Conservation (phyloP, 202 grass and related monocot species). For the Dendrocalamus latiflorus region DNA sequence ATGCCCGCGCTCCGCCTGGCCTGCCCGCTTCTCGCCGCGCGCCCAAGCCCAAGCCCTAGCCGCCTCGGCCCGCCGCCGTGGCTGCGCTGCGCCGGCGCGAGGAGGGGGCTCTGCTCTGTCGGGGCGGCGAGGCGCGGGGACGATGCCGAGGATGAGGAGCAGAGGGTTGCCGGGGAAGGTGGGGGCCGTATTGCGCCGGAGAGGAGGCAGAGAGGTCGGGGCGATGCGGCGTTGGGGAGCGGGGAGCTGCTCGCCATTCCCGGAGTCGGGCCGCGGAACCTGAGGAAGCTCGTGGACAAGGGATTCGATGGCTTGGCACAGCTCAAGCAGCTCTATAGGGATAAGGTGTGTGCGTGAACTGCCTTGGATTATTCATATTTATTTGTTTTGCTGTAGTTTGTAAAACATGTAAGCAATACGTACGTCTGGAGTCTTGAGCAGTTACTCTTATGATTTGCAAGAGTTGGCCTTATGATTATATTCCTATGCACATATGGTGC, state of each 20-base stretch:
- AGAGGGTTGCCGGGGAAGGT: neutral
- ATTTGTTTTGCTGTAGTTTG: neutral
- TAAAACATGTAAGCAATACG: neutral
- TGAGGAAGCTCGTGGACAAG: slow-evolving; percentile 78
- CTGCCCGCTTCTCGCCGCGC: neutral
- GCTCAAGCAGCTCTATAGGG: slow-evolving; percentile 75
- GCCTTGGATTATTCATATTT: neutral
- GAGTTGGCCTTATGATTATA: neutral
- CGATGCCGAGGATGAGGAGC: neutral
- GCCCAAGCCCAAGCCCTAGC: neutral
- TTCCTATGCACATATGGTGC: neutral
- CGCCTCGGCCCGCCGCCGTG: neutral
- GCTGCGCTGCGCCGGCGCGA: slow-evolving; percentile 17
- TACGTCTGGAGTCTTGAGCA: neutral
- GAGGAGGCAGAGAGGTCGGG: slow-evolving; percentile 50
- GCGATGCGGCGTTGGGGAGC: slow-evolving; percentile 34
- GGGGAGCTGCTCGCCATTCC: slow-evolving; percentile 65
- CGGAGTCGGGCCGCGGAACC: slow-evolving; percentile 65
- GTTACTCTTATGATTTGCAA: neutral
- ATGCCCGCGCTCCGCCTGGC: slow-evolving; percentile 36
- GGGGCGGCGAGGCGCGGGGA: slow-evolving; percentile 23
- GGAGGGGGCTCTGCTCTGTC: slow-evolving; percentile 33
- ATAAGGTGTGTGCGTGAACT: slow-evolving; percentile 45
- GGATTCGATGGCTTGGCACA: slow-evolving; percentile 59
- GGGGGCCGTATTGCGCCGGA: neutral